A percentile compares a stretch with the other conserved stretches of the same genome.
Conservation (phyloP, 2,329 filamentous ascomycete genomes). For the Massarina eburnea region DNA sequence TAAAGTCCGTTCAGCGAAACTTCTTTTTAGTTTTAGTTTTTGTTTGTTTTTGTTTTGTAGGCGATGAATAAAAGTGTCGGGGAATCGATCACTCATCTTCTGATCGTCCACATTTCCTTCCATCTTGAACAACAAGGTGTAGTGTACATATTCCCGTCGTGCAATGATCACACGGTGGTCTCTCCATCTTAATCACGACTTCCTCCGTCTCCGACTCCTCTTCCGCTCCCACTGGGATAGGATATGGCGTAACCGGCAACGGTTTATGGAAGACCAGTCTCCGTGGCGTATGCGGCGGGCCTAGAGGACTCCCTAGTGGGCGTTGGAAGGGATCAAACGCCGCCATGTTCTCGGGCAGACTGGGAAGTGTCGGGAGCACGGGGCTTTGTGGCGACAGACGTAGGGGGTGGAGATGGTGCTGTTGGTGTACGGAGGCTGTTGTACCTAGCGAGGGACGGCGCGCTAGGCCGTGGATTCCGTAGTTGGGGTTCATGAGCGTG, state of each 20-base stretch:
- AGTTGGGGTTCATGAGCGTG: neutral
- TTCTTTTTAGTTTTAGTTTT: too few relatives aligned
- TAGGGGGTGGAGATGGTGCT: conserved; percentile 16
- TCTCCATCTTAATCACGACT: too few relatives aligned
- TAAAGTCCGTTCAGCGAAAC: too few relatives aligned
- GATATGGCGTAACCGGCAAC: conserved; percentile 36
- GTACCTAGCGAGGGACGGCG: neutral
- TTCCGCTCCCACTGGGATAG: conserved; percentile 7
- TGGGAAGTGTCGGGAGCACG: conserved; percentile 14
- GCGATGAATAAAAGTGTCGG: too few relatives aligned
- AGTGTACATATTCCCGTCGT: neutral
- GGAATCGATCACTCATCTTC: too few relatives aligned
- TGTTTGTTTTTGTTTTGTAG: too few relatives aligned
- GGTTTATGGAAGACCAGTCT: conserved; percentile 25
- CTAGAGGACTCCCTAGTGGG: neutral
- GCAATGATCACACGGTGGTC: neutral
- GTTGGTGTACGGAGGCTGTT: conserved; percentile 5
- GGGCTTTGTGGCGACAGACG: conserved; percentile 24
- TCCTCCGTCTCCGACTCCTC: neutral
- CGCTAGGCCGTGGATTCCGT: conserved; percentile 4
- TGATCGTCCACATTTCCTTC: too few relatives aligned
- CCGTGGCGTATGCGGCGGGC: conserved; percentile 4
- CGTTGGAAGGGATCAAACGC: conserved; percentile 6
- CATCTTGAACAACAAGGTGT: neutral
- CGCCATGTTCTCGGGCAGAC: conserved; percentile 14